Conservation (phyloP, 2,329 filamentous ascomycete species). For the Thielaviopsis populi region DNA sequence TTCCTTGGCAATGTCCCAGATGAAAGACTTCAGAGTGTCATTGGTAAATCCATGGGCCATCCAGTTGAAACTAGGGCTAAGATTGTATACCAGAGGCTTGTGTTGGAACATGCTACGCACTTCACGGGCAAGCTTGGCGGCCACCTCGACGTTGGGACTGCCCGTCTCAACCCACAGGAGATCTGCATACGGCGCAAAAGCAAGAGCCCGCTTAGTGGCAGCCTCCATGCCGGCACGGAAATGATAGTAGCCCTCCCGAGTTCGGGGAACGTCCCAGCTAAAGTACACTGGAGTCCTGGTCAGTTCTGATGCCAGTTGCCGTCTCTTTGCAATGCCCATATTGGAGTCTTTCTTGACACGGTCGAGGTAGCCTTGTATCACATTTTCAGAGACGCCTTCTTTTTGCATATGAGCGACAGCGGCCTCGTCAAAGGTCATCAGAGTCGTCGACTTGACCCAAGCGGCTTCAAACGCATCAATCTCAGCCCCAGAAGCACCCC, state of each 20-base stretch:
- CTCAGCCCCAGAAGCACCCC: slow-evolving; percentile 60
- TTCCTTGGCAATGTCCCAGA: slow-evolving; percentile 89
- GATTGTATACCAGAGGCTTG: slow-evolving; percentile 92
- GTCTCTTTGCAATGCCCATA: slow-evolving; percentile 63
- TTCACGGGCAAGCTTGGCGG: slow-evolving; percentile 56
- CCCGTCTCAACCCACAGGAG: slow-evolving; percentile 96
- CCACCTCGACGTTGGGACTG: slow-evolving; percentile 68
- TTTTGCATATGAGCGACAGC: slow-evolving; percentile 57
- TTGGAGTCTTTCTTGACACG: slow-evolving; percentile 49
- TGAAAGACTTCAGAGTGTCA: slow-evolving; percentile 70
- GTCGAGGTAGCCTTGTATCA: slow-evolving; percentile 52
- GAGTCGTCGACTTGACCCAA: slow-evolving; percentile 75
- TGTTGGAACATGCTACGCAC: slow-evolving; percentile 56
- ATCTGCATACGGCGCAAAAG: slow-evolving; percentile 84
- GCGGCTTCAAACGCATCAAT: slow-evolving; percentile 74
- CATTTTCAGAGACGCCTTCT: slow-evolving; percentile 47
- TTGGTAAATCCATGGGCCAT: slow-evolving; percentile 85
- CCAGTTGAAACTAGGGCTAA: slow-evolving; percentile 97
- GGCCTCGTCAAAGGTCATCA: slow-evolving; percentile 87
- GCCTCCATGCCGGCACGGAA: slow-evolving; percentile 70
- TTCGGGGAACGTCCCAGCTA: slow-evolving; percentile 82
- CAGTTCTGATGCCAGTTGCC: slow-evolving; percentile 53
- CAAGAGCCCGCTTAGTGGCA: slow-evolving; percentile 83
- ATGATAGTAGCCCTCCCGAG: slow-evolving; percentile 87
- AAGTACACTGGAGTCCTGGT: slow-evolving; percentile 59